Conservation (phyloP, 2,329 filamentous ascomycete species). For the Lachnellula cervina region DNA sequence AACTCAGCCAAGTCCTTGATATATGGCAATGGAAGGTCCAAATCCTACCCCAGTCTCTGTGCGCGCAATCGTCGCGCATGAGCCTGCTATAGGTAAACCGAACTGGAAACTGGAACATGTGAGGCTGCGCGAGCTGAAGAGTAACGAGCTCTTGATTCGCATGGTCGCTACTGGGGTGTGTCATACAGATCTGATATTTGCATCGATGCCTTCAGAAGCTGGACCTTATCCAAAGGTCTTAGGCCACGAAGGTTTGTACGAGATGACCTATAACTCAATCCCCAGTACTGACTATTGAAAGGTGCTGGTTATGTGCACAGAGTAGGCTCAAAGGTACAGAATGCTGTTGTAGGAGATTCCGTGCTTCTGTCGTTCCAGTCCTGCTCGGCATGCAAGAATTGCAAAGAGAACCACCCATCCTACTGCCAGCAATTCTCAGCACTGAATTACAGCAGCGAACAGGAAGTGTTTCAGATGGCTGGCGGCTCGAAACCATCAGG, state of each 20-base stretch:
- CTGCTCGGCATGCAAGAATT: conserved; percentile 1
- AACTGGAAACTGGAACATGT: background rate
- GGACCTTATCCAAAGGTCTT: conserved; percentile 4
- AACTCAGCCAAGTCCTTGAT: too few species aligned
- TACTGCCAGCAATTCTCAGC: background rate
- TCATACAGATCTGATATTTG: background rate
- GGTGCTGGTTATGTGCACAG: too few species aligned
- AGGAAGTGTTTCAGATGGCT: too few species aligned
- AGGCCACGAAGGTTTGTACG: conserved; percentile 7
- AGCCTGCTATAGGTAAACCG: too few species aligned
- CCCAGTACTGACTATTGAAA: too few species aligned
- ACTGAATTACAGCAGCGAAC: background rate
- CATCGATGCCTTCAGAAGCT: background rate
- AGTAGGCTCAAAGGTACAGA: too few species aligned
- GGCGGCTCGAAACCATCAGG: background rate
- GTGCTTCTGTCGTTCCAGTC: background rate
- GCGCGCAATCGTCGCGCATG: too few species aligned
- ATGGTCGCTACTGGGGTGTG: conserved; percentile 7
- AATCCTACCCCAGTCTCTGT: too few species aligned
- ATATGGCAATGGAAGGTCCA: too few species aligned
- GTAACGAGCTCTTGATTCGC: conserved; percentile 5
- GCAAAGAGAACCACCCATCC: conserved; percentile 1
- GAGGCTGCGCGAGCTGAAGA: background rate
- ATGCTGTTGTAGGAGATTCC: background rate
- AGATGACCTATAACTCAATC: too few species aligned